Percentiles rank a stretch among this genome's conserved stretches.
Conservation (phyloP, 2,329 filamentous ascomycete genomes). For the Botrytis aclada region DNA sequence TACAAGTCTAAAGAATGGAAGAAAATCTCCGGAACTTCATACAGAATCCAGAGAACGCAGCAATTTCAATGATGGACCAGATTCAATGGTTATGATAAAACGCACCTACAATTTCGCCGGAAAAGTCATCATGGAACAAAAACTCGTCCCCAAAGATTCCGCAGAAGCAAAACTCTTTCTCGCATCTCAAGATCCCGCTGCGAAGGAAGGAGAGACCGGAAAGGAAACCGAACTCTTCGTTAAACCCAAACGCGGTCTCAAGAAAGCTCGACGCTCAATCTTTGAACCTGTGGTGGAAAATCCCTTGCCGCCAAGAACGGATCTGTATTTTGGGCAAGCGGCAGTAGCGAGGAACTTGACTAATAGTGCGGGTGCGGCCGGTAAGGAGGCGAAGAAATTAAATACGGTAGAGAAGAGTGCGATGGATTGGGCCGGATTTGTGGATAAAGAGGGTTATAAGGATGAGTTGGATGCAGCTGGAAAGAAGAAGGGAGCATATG, state of each 20-base stretch:
- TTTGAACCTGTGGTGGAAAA: constrained; percentile 57
- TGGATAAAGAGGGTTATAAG: constrained; percentile 68
- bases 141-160: constrained; percentile 61
- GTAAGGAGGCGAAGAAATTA: constrained; percentile 57
- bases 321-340: constrained; percentile 57
- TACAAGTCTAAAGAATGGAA: background rate
- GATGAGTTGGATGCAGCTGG: constrained; percentile 65
- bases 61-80: constrained; percentile 32
- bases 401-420: constrained; percentile 70
- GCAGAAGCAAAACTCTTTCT: constrained; percentile 65
- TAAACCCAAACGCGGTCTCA: constrained; percentile 36
- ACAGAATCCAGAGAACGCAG: constrained; percentile 26
- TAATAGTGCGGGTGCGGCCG: constrained; percentile 46
- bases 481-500: constrained; percentile 62
- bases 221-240: constrained; percentile 23
- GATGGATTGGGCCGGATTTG: constrained; percentile 71
- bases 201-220: constrained; percentile 18
- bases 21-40: constrained; percentile 13
- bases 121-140: constrained; percentile 68
- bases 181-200: constrained; percentile 43
- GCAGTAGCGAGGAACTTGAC: constrained; percentile 21
- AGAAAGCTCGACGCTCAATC: constrained; percentile 48
- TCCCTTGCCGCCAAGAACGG: constrained; percentile 44
- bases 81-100: constrained; percentile 58
- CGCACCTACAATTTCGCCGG: constrained; percentile 74